Base-by-base conservation (phyloP, 768 basidiomycete species). In the Cyclocybe aegerita region DNA sequence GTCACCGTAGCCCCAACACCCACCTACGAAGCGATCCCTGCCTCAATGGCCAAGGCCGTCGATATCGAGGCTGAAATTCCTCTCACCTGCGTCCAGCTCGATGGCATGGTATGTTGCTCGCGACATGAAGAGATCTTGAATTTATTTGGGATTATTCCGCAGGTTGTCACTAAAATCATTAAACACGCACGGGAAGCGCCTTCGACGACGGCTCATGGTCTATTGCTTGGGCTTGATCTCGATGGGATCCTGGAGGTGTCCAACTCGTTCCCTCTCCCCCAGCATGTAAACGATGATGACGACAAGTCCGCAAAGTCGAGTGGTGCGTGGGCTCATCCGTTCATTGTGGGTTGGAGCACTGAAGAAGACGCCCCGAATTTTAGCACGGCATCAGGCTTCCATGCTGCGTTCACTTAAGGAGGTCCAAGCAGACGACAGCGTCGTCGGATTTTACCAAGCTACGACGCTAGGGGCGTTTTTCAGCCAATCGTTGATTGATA, bases 381-480 rank as follows among this genome's bases (percentile, higher is more conserved):
- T 61, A 91, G 87, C 78, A 48, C 87, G 90, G 39, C 93, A 93
- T 65, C 91, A 94, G 68, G 75, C 80, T 33, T 79, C 85, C 50
- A 91, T 94, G 90, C 74, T 94, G 40, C 83, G 89, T 49, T 87
- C 89, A 16, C 75, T 98, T 63, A 90, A 91, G 63, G 93, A 95
- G 66, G 93, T 95, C 48, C 88, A 90, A 61, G 83, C 86, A 34
- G 93, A 95, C 61, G 93, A 96, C 69, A 92, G 86, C 56, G 82
- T 94, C 32, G 88, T 97, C 48, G 95, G 95, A 35, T 93, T 96
- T 69, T 98, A 98, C 73, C 92, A 96, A 63, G 89, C 90, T 39
- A 92, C 87, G 23, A 83, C 85, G 7, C 77, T 92, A 35, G 91
- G 91, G 38, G 88, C 90, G 4, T 93, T 93, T 66, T 88, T 88